phyloP scores from a whole-genome alignment of 2,329 filamentous ascomycete species.

The Fusarium ambrosium region DNA sequence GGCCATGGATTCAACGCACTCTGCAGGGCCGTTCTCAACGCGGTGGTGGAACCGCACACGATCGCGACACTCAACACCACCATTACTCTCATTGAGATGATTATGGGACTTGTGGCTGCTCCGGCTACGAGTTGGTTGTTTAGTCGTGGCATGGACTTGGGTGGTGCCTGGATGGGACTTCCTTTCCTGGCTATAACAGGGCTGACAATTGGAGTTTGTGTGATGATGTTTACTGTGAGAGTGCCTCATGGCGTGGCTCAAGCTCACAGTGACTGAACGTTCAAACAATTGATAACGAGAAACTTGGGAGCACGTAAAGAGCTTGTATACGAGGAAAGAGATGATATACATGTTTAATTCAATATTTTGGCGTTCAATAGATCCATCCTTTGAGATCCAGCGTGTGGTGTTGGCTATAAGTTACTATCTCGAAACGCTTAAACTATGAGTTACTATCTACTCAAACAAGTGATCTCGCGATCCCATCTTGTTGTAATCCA shows the following conservation, averaged over 20 bases:
- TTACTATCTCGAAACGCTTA: not conserved
- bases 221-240: slow-evolving; percentile 49
- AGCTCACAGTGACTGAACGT: slow-evolving; percentile 17
- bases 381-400: not conserved
- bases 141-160: slow-evolving; percentile 59
- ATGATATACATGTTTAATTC: not conserved
- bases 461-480: not conserved
- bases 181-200: slow-evolving; percentile 59
- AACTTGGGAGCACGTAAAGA: not conserved
- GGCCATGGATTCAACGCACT: slow-evolving; percentile 60
- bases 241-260: slow-evolving; percentile 43
- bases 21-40: slow-evolving; percentile 65
- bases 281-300: not conserved
- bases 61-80: slow-evolving; percentile 68
- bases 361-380: not conserved
- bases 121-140: slow-evolving; percentile 64
- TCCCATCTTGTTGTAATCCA: not conserved
- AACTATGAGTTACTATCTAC: not conserved
- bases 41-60: slow-evolving; percentile 66
- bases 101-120: slow-evolving; percentile 61
- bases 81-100: slow-evolving; percentile 63
- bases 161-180: slow-evolving; percentile 63
- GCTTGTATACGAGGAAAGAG: not conserved
- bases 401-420: not conserved
- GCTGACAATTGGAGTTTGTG: slow-evolving; percentile 49